These are phyloP conservation scores for Marasmius fiardii DNA, from an alignment of 1,284 basidiomycete species.

Conservation along the genomic window DNA sequence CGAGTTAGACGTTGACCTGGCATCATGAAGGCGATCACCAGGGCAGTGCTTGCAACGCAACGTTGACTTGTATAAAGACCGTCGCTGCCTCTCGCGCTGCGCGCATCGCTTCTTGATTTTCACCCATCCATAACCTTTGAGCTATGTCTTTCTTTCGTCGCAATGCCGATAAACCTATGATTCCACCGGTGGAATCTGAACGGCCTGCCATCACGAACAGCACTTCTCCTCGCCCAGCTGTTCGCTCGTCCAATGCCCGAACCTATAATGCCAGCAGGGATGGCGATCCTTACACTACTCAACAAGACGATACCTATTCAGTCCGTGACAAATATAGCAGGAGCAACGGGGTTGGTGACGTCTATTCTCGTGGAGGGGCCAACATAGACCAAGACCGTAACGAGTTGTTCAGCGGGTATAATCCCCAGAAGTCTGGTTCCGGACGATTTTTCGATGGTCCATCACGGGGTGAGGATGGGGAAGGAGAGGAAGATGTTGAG, in stretches of 20 bases:
- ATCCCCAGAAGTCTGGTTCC: slow-evolving; percentile 53
- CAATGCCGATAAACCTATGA: slow-evolving; percentile 53
- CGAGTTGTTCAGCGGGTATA: slow-evolving; percentile 74
- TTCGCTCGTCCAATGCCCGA: slow-evolving; percentile 47
- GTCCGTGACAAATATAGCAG: slow-evolving; percentile 46
- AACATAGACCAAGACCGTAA: slow-evolving; percentile 61
- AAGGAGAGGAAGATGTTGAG: slow-evolving; percentile 94
- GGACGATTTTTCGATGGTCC: slow-evolving; percentile 69
- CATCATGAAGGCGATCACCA: no score
- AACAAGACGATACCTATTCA: slow-evolving; percentile 19
- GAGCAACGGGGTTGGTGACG: slow-evolving; percentile 53
- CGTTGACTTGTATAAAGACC: not conserved
- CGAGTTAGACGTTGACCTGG: no score
- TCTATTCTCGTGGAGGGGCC: slow-evolving; percentile 56
- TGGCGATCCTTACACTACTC: slow-evolving; percentile 47
- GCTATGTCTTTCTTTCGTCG: slow-evolving; percentile 49
- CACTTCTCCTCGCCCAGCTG: slow-evolving; percentile 39
- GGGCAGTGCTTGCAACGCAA: not conserved
- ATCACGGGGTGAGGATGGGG: slow-evolving; percentile 45
- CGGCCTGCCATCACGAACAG: slow-evolving; percentile 26
- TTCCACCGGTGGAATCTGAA: slow-evolving; percentile 57
- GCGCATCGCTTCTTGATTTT: not conserved
- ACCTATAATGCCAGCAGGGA: slow-evolving; percentile 68
- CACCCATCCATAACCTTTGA: no score
- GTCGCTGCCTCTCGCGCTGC: not conserved